Evolutionary conservation across 139 green algal species (phyloP).

Genomic region (Chlorella sp.): DNA sequence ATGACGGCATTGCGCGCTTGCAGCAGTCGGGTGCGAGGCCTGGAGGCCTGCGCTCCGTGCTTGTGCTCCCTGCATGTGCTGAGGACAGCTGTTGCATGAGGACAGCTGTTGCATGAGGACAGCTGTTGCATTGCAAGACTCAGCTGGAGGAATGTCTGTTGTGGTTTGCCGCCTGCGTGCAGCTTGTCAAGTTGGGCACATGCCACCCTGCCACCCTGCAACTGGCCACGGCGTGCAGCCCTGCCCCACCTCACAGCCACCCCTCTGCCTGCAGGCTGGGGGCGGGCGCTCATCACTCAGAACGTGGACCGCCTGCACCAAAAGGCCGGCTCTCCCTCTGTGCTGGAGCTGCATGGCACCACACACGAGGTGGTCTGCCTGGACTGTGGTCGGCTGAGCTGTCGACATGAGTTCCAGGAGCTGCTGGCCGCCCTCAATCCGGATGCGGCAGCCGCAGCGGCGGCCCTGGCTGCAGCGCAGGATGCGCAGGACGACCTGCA

Average conservation of each 20-base stretch:
- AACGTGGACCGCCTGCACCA: constrained; percentile 97
- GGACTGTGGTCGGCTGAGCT: constrained; percentile 57
- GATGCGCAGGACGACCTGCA: background rate
- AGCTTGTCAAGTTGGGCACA: background rate
- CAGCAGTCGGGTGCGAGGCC: constrained; percentile 55
- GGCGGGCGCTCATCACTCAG: constrained; percentile 87
- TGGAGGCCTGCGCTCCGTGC: too few relatives aligned
- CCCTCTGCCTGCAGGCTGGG: constrained; percentile 50
- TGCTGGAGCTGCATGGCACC: constrained; percentile 95
- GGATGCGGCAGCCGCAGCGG: constrained; percentile 44
- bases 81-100: too few relatives aligned
- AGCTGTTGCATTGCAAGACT: too few relatives aligned
- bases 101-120: too few relatives aligned
- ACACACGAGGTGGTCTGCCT: constrained; percentile 88
- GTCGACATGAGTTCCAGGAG: constrained; percentile 65
- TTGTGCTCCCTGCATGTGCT: too few relatives aligned
- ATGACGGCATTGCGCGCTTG: constrained; percentile 72
- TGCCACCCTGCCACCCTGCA: background rate
- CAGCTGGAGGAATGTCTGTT: too few relatives aligned
- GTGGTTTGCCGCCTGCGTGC: background rate
- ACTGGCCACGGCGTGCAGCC: background rate
- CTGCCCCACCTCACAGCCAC: background rate
- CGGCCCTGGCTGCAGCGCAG: constrained; percentile 26
- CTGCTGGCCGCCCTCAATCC: constrained; percentile 74
- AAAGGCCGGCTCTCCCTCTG: constrained; percentile 54